A percentile compares a stretch with the other conserved stretches of the same genome.
Evolutionary conservation across 805 yeast species (phyloP).

Genomic region (Wickerhamomyces chambardii): DNA sequence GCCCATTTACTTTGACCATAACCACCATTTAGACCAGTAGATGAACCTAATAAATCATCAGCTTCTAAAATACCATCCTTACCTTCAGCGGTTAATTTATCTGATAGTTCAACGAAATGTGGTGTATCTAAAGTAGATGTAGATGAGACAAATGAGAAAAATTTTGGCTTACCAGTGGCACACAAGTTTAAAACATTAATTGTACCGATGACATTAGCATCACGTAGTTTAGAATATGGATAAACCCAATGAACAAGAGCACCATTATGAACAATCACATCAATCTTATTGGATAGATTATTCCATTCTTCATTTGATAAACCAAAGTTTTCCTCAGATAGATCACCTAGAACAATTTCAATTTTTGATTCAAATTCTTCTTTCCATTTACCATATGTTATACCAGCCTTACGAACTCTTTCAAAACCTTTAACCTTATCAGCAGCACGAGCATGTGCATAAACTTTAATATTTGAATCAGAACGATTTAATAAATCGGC

Average conservation of each 20-base stretch:
- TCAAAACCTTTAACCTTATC: slow-evolving; percentile 60
- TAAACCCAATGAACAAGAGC: slow-evolving; percentile 99
- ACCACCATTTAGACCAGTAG: slow-evolving; percentile 78
- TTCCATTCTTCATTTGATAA: slow-evolving; percentile 48
- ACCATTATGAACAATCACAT: slow-evolving; percentile 90
- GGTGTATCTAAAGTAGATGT: slow-evolving; percentile 89
- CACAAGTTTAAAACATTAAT: slow-evolving; percentile 71
- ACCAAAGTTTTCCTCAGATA: slow-evolving; percentile 70
- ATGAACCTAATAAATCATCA: slow-evolving; percentile 78
- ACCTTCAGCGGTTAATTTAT: slow-evolving; percentile 54
- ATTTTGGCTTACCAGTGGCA: slow-evolving; percentile 73
- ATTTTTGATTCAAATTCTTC: slow-evolving; percentile 48
- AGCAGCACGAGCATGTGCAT: slow-evolving; percentile 88
- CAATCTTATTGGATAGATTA: slow-evolving; percentile 48
- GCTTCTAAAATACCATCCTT: slow-evolving; percentile 68
- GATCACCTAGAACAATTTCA: slow-evolving; percentile 74
- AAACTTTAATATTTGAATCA: slow-evolving; percentile 44
- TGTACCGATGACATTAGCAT: slow-evolving; percentile 87
- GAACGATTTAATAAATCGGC: slow-evolving; percentile 61
- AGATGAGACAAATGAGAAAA: slow-evolving; percentile 87
- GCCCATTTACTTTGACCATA: slow-evolving; percentile 99
- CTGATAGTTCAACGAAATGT: slow-evolving; percentile 71
- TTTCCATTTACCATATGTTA: slow-evolving; percentile 62
- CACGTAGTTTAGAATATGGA: slow-evolving; percentile 85
- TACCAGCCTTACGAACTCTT: slow-evolving; percentile 67